These are phyloP conservation scores for Fusarium sp. DNA, from an alignment of 2,329 filamentous ascomycete genomes.

Conservation along the genomic window DNA sequence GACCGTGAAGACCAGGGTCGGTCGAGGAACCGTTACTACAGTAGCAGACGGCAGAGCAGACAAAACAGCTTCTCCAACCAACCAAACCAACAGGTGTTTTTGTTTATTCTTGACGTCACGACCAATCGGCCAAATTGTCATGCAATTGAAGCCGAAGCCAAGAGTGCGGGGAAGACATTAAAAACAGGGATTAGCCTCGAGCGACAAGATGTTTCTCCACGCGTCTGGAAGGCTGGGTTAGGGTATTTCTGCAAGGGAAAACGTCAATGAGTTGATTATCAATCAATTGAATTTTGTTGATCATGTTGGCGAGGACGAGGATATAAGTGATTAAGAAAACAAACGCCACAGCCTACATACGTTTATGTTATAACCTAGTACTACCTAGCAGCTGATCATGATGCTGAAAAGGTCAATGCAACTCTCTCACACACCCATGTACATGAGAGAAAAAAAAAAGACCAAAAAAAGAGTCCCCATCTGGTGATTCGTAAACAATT, in stretches of 20 bases:
- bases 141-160: constrained; percentile 13
- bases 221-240: constrained; percentile 27
- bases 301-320: background rate
- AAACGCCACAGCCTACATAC: background rate
- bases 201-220: constrained; percentile 26
- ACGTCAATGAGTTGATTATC: constrained; percentile 21
- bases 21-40: no score
- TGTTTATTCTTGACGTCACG: constrained; percentile 35
- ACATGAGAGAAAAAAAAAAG: no score
- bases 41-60: no score
- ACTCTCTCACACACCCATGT: no score
- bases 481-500: background rate
- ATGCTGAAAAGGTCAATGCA: constrained; percentile 5
- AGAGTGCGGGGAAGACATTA: constrained; percentile 35
- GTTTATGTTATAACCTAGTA: background rate
- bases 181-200: constrained; percentile 25
- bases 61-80: background rate
- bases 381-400: constrained; percentile 2
- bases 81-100: background rate
- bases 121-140: constrained; percentile 35
- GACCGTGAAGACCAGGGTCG: background rate
- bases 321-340: no score
- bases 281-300: background rate
- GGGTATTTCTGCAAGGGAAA: constrained; percentile 8
- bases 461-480: background rate